These are phyloP conservation scores for Ustilago tritici DNA, from an alignment of 1,284 basidiomycete species.

Conservation along the genomic window DNA sequence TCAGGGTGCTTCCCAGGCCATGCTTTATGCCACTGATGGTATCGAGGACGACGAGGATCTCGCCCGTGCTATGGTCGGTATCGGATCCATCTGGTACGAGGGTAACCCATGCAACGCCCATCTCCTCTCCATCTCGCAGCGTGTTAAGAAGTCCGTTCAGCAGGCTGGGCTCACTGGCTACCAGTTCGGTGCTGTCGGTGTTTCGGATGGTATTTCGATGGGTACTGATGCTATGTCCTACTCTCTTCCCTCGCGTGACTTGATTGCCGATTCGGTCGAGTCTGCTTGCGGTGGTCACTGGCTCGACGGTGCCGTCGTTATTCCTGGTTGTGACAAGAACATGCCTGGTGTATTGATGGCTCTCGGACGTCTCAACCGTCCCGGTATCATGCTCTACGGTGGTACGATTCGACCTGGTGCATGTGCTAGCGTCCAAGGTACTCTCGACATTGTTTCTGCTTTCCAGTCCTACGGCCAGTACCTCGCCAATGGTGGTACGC, in stretches of 20 bases:
- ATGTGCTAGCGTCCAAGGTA: conserved; percentile 54
- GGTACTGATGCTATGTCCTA: conserved; percentile 68
- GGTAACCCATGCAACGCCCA: conserved; percentile 70
- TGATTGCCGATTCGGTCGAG: conserved; percentile 69
- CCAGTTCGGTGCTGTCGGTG: conserved; percentile 69
- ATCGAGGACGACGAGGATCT: conserved; percentile 66
- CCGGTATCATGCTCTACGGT: conserved; percentile 69
- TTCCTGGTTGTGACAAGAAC: conserved; percentile 70
- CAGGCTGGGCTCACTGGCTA: conserved; percentile 67
- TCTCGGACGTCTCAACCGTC: conserved; percentile 67
- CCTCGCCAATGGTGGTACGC: conserved; percentile 62
- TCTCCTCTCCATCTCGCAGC: conserved; percentile 63
- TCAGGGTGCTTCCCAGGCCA: conserved; percentile 68
- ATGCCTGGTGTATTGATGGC: conserved; percentile 70
- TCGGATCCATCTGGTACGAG: conserved; percentile 68
- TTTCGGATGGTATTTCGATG: conserved; percentile 69
- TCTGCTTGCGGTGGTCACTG: conserved; percentile 67
- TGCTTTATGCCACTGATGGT: conserved; percentile 68
- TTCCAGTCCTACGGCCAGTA: conserved; percentile 69
- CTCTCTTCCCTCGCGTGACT: conserved; percentile 66
- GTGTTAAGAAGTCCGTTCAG: conserved; percentile 61
- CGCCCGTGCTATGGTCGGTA: conserved; percentile 67
- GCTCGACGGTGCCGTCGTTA: conserved; percentile 67
- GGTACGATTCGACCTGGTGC: conserved; percentile 68
- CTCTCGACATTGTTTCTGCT: conserved; percentile 67